Evolutionary conservation across 345 rosid genomes (phyloP), one percentile per base, ranked within the genome.

Genomic region (Rubroshorea leprosula): DNA sequence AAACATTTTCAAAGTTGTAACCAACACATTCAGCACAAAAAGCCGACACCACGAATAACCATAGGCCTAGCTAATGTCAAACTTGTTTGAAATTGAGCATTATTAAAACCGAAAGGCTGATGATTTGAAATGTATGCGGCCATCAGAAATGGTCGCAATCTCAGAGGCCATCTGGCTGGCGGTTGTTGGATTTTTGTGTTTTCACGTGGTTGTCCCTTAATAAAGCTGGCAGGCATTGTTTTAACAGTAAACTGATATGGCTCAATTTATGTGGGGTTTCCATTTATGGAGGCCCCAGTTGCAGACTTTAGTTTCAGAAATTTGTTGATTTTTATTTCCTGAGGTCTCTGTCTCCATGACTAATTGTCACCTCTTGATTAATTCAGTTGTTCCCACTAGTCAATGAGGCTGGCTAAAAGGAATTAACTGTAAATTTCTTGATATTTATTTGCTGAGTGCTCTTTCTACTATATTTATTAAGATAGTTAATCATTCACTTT

Each of bases 261-360:
- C 5, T 20, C 5, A 7, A 26, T 2, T 25, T 18, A 20, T 6
- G 16, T 49, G 35, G 35, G 55, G 61, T 44, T 23, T 46, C 44
- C 3, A 18, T 56, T 56, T 39, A 21, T 14, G 22, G 4, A 23
- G 62, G 61, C 38, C 38, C 67, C 19, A 5, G 22, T 38, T 18
- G 3, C 18, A n/a, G 3, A 43, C 23, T 45, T 27, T 15, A 31
- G 31, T 47, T 23, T 0, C 23, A 14, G 24, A 53, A 17, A 54
- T 53, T 53, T 46, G 58, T 13, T 61, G 57, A 12, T 49, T 14
- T 23, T 38, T 41, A 41, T 45, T 13, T 23, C 5, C 1, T 5
- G 29, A 35, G 0, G 58, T 61, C 61, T 13, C 49, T 41, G 14
- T 56, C 44, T 5, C 43, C 18, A n/a, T n/a, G n/a, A n/a, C n/a